Evolutionary conservation across 805 yeast species (phyloP), one percentile per base, ranked within the genome.

Genomic region (Lipomyces kockii): DNA sequence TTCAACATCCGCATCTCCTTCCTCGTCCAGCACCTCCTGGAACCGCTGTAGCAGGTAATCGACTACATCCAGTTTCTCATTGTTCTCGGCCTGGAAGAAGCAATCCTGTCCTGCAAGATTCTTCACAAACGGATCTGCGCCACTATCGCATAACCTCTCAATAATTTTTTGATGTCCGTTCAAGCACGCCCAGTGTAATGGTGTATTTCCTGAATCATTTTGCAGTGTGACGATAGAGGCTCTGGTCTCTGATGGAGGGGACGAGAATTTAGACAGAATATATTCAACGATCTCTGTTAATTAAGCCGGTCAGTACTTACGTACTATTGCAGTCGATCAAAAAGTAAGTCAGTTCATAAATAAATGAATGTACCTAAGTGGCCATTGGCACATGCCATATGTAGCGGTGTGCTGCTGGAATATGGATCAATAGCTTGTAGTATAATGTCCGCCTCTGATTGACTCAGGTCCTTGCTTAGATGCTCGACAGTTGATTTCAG

Each of bases 341-440:
- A 17, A 43, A 3, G 9, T 43, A 3, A 14, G 49, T 56, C n/a
- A 34, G 22, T 12, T 25, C n/a, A 25, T 25, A 12, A 14, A 8
- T 20, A 22, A 8, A 14, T 6, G 56, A 8, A 25, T 6, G 56
- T 54, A 67, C 88, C 92, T 3, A 81, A 71, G 76, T 94, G 97
- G 0, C 98, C 99, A 79, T 95, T 95, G 34, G 96, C 99, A 29
- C 96, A 88, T 0, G 98, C 98, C 93, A 91, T 91, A 77, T 95
- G 99, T 60, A 95, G 80, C 7, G 97, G 89, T 0, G 97, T 91
- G 61, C 90, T 86, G 52, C 83, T 77, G 1, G 93, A 83, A 62
- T 77, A 81, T 58, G 86, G 88, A 72, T 93, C 97, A 70, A 83
- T 82, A 71, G 89, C 87, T 83, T 60, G 85, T 84, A 61, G 85